phyloP scores from a whole-genome alignment of 176 grass and related monocot genomes.

The Lolium perenne region DNA sequence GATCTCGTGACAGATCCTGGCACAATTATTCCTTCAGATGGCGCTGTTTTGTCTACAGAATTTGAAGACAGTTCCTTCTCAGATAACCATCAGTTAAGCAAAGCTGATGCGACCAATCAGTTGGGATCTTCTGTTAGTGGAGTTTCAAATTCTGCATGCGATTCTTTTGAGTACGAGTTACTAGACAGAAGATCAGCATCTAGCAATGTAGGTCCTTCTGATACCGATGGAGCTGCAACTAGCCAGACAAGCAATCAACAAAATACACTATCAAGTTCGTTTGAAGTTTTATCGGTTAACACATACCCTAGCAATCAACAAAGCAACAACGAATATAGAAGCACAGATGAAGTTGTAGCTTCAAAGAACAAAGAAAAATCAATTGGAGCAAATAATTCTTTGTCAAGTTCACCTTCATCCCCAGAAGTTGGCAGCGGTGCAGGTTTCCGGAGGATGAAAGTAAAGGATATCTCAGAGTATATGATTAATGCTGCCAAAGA shows the following conservation, averaged over 20 bases:
- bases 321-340: constrained; percentile 17
- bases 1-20: constrained; percentile 94
- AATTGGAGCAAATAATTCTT: constrained; percentile 37
- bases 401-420: constrained; percentile 52
- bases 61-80: constrained; percentile 55
- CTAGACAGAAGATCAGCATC: constrained; percentile 51
- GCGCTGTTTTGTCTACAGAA: constrained; percentile 59
- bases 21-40: constrained; percentile 91
- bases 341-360: constrained; percentile 15
- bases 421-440: constrained; percentile 51
- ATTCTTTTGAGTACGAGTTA: constrained; percentile 56
- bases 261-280: constrained; percentile 55
- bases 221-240: constrained; percentile 50
- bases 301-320: constrained; percentile 33
- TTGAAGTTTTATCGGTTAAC: constrained; percentile 51
- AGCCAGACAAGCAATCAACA: constrained; percentile 56
- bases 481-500: constrained; percentile 99
- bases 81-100: constrained; percentile 50
- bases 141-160: constrained; percentile 54
- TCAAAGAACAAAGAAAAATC: constrained; percentile 55
- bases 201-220: constrained; percentile 51
- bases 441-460: constrained; percentile 84
- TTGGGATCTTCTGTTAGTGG: constrained; percentile 52
- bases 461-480: constrained; percentile 97
- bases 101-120: constrained; percentile 46